Base-by-base conservation (phyloP, 768 basidiomycete species). In the Suillus weaverae region DNA sequence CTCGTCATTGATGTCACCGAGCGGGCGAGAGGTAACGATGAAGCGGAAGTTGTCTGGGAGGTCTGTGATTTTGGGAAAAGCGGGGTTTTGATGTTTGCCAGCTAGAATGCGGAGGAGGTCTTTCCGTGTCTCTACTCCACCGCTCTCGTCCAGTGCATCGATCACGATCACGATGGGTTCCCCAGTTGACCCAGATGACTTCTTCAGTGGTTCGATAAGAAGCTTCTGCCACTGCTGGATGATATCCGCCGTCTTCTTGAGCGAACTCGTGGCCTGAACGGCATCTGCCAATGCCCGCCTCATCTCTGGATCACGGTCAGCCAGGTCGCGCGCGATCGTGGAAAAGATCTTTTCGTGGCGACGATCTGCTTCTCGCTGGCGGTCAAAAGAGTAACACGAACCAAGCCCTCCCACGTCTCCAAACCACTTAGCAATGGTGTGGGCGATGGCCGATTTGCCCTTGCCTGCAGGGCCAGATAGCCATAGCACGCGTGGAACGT, bases 381-480 rank as follows among this genome's bases (percentile, higher is more conserved):
- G 46, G 22, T 48, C 64, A 26, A 70, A 66, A 41, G 61, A 54
- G 14, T 18, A 54, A 26, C 62, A 62, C 0, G 72, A 70, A 10
- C 59, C 68, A 14, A 72, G 63, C 2, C 69, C 41, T 4, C 65
- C 64, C 22, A 50, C 50, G 32, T 71, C n/a, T 9, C 41, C 60
- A 35, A 69, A 60, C 51, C 50, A 60, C 1, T 66, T 61, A 2
- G 66, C 68, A 5, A 62, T 62, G 6, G 61, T 62, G 36, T 62
- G 61, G 11, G 50, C 61, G n/a, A 62, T 62, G 22, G 66, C 66
- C 8, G 75, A 69, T 63, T 74, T n/a, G n/a, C n/a, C n/a, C n/a
- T n/a, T n/a, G n/a, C 72, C 73, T 2, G 74, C 72, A 61, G 53
- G 62, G 20, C 74, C 74, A 54, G 60, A 66, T 20, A 74, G 57